phyloP scores from a whole-genome alignment of 1,284 basidiomycete genomes.

The Crepidotus sp. region DNA sequence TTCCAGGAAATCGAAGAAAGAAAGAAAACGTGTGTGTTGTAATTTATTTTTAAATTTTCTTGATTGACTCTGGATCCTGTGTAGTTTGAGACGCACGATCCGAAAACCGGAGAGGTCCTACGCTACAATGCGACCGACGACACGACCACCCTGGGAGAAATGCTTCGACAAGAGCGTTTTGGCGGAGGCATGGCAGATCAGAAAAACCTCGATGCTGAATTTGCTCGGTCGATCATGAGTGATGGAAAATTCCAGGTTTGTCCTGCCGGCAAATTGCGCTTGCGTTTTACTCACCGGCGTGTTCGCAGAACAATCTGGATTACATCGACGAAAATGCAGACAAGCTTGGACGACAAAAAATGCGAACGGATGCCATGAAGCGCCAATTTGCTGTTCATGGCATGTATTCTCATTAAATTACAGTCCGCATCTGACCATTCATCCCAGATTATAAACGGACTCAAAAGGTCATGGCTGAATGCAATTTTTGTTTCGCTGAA shows the following conservation, averaged over 20 bases:
- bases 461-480: constrained; percentile 81
- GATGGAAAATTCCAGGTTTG: constrained; percentile 80
- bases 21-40: constrained; percentile 57
- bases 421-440: background rate
- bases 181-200: constrained; percentile 82
- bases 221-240: constrained; percentile 79
- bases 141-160: constrained; percentile 75
- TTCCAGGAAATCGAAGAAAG: constrained; percentile 67
- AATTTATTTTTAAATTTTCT: background rate
- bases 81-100: constrained; percentile 81
- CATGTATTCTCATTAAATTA: constrained; percentile 26
- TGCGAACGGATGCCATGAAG: constrained; percentile 94
- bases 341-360: constrained; percentile 83
- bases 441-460: constrained; percentile 87
- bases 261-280: background rate
- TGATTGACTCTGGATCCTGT: constrained; percentile 8
- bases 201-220: constrained; percentile 86
- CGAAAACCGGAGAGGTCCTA: constrained; percentile 79
- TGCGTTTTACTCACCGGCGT: background rate
- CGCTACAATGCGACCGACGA: constrained; percentile 89
- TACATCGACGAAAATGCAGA: constrained; percentile 98
- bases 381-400: constrained; percentile 94
- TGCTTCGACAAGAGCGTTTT: constrained; percentile 89
- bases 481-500: constrained; percentile 84
- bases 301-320: constrained; percentile 67